Evolutionary conservation across 2,329 filamentous ascomycete species (phyloP).

Genomic region (Xylaria sp.): DNA sequence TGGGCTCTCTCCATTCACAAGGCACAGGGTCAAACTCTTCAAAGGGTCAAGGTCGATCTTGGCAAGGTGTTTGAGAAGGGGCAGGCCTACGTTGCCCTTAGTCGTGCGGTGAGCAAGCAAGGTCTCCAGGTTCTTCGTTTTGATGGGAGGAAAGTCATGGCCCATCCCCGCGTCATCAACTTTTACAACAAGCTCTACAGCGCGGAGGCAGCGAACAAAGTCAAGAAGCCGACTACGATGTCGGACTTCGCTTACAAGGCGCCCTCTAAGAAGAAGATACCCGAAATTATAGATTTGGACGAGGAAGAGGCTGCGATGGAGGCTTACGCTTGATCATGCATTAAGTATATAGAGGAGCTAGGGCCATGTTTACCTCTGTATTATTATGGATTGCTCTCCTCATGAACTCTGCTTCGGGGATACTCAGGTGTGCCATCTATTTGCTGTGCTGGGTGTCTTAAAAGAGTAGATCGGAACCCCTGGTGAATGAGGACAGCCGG

Average conservation of each 20-base stretch:
- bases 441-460: neutral
- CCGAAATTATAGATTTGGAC: constrained; percentile 41
- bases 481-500: neutral
- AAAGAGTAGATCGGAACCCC: neutral
- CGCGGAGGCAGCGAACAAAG: constrained; percentile 58
- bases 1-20: constrained; percentile 99
- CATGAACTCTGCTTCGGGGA: neutral
- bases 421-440: neutral
- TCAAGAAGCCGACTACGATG: constrained; percentile 39
- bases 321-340: constrained; percentile 45
- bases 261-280: constrained; percentile 16
- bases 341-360: neutral
- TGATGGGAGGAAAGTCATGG: constrained; percentile 89
- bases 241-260: constrained; percentile 45
- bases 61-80: constrained; percentile 95
- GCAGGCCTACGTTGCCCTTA: constrained; percentile 95
- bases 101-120: constrained; percentile 83
- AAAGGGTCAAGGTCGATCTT: constrained; percentile 91
- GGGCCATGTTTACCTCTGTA: neutral
- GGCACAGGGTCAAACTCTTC: constrained; percentile 91
- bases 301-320: constrained; percentile 56
- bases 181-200: constrained; percentile 86
- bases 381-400: neutral
- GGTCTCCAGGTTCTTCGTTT: constrained; percentile 89
- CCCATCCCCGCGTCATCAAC: constrained; percentile 79